These are phyloP conservation scores for Suillus discolor DNA, from an alignment of 768 basidiomycete genomes.

Conservation along the genomic window DNA sequence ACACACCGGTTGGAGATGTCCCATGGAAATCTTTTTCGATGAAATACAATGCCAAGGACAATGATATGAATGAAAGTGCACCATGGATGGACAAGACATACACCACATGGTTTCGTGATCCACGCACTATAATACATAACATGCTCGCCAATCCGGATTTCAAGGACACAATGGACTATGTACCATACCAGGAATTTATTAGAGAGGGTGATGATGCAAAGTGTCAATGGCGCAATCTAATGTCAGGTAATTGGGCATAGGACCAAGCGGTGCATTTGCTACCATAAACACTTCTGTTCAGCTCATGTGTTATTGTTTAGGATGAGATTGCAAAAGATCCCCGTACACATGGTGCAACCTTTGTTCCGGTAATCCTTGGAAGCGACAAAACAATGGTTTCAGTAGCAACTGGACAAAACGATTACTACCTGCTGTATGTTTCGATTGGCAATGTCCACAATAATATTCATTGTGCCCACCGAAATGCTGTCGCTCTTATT, in stretches of 20 bases:
- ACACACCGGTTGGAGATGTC: constrained; percentile 25
- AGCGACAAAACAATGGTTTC: constrained; percentile 31
- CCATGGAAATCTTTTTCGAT: constrained; percentile 29
- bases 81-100: constrained; percentile 30
- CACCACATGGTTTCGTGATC: constrained; percentile 30
- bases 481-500: constrained; percentile 17
- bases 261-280: background rate
- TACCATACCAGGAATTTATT: constrained; percentile 7
- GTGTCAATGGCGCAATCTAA: background rate
- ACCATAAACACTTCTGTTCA: background rate
- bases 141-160: constrained; percentile 27
- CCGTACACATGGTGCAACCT: constrained; percentile 16
- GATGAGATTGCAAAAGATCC: constrained; percentile 26
- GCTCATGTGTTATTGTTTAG: constrained; percentile 13
- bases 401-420: constrained; percentile 24
- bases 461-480: constrained; percentile 21
- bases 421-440: constrained; percentile 29
- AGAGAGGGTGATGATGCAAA: background rate
- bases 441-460: constrained; percentile 24
- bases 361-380: constrained; percentile 23
- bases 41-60: constrained; percentile 11
- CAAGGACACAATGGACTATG: constrained; percentile 20
- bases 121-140: constrained; percentile 17
- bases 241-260: constrained; percentile 21
- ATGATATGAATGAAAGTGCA: too few species aligned